These are phyloP conservation scores for Zizania latifolia DNA, from an alignment of 176 grass and related monocot genomes.

Conservation along the genomic window DNA sequence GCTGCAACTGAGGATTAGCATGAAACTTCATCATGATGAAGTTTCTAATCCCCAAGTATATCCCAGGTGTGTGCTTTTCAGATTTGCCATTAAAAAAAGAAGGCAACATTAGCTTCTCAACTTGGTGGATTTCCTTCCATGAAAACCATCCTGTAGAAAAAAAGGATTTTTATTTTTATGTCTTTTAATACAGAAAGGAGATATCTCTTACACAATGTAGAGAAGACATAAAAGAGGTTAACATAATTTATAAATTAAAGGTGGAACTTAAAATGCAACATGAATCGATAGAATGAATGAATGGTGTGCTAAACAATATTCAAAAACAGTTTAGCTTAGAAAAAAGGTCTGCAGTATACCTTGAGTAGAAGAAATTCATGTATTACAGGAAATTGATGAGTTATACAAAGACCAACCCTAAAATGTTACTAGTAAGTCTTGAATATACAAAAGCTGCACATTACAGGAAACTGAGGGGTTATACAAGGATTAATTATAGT, in stretches of 20 bases:
- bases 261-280: constrained; percentile 24
- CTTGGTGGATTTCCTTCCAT: constrained; percentile 60
- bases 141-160: constrained; percentile 72
- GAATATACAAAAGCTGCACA: constrained; percentile 13
- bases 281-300: constrained; percentile 15
- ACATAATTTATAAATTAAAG: background rate
- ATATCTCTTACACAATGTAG: background rate
- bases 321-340: background rate
- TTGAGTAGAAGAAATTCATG: background rate
- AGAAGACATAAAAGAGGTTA: background rate
- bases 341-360: background rate
- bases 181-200: background rate
- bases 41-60: constrained; percentile 69
- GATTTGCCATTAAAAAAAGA: constrained; percentile 71
- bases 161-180: too few relatives aligned
- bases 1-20: constrained; percentile 51
- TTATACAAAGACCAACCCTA: background rate
- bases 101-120: constrained; percentile 67
- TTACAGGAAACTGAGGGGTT: background rate
- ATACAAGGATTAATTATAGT: constrained; percentile 4
- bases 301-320: background rate
- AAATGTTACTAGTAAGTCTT: constrained; percentile 13
- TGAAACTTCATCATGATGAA: constrained; percentile 78
- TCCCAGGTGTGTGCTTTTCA: constrained; percentile 45
- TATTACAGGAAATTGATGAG: background rate